Base-by-base conservation (phyloP, 2,329 filamentous ascomycete species). In the Ophiosphaerella korrae region DNA sequence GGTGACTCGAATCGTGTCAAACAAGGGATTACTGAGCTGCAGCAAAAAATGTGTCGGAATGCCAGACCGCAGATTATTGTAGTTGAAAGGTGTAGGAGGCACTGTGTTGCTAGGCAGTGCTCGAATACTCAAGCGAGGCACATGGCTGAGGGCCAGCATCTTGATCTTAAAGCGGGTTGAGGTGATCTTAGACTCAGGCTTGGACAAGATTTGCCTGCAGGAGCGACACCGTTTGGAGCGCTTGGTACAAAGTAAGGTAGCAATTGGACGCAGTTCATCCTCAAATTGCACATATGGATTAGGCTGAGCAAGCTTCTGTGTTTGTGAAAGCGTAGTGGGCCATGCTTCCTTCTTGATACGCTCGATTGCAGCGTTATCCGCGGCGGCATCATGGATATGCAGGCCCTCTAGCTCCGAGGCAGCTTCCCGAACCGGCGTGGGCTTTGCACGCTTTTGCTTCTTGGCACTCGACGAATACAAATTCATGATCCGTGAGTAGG, bases 131-230 rank as follows among this genome's bases (percentile, higher is more conserved):
- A 97, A 86, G 52, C 86, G 86, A 1, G 94, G 94, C 56, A 99
- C 90, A 75, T 95, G 93, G 69, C 88, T 91, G 48, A 76, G 67
- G 11, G 94, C 95, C 5, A 97, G 87, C 0, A 97, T 83, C 47
- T 90, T 89, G 73, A 99, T 97, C 66, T 93, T 89, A 82, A 94
- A 97, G 26, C 92, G 88, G 6, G 89, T 94, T 45, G 89, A 93
- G 40, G 86, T 85, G 29, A 96, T 87, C 74, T 97, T 99, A 52
- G 87, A 84, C 74, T 99, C 94, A 12, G 93, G 94, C 72, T 96
- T 95, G 54, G 91, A 89, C 62, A 99, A 88, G 69, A 97, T 97
- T 76, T 97, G 93, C 11, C 94, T 88, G 75, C 94, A 99, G 9
- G 88, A 84, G 43, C 90, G 88, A 74, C 94, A 99, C 39, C 94